phyloP scores from a whole-genome alignment of 228 moss, liverwort and hornwort species.

The Sphagnum magellanicum region DNA sequence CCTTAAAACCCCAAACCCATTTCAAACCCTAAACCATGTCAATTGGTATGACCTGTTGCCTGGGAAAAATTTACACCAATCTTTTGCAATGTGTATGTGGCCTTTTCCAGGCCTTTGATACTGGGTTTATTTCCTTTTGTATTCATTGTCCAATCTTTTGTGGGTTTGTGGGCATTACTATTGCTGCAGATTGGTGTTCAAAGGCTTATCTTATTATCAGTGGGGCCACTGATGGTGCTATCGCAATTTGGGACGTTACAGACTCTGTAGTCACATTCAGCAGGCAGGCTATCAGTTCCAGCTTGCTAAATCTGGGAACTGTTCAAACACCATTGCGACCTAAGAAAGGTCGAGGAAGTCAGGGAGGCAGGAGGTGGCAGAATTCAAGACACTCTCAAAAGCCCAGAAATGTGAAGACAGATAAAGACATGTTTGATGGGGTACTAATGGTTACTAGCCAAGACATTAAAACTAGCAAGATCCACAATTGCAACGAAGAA shows the following conservation, averaged over 20 bases:
- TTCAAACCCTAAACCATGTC: too few species aligned
- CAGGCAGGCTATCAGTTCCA: constrained; percentile 17
- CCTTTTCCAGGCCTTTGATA: too few species aligned
- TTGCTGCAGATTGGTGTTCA: constrained; percentile 19
- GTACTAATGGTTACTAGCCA: constrained; percentile 4
- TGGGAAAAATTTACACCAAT: too few species aligned
- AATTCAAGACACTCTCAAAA: constrained; percentile 28
- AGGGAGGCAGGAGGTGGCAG: constrained; percentile 77
- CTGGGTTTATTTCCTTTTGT: too few species aligned
- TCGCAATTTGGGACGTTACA: constrained; percentile 83
- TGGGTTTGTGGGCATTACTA: too few species aligned
- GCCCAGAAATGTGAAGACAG: constrained; percentile 10
- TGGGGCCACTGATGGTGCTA: constrained; percentile 80
- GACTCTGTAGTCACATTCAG: constrained; percentile 37
- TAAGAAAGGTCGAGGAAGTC: constrained; percentile 84
- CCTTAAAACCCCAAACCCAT: too few species aligned
- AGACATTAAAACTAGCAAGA: not conserved
- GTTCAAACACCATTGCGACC: constrained; percentile 46
- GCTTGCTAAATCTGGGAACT: constrained; percentile 7
- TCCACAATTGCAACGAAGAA: too few species aligned
- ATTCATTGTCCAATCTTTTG: not conserved
- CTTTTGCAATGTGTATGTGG: too few species aligned
- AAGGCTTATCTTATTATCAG: constrained; percentile 61
- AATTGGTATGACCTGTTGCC: too few species aligned
- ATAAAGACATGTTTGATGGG: constrained; percentile 8